Evolutionary conservation across 768 basidiomycete genomes (phyloP).

Genomic region (Ramaria rubella): DNA sequence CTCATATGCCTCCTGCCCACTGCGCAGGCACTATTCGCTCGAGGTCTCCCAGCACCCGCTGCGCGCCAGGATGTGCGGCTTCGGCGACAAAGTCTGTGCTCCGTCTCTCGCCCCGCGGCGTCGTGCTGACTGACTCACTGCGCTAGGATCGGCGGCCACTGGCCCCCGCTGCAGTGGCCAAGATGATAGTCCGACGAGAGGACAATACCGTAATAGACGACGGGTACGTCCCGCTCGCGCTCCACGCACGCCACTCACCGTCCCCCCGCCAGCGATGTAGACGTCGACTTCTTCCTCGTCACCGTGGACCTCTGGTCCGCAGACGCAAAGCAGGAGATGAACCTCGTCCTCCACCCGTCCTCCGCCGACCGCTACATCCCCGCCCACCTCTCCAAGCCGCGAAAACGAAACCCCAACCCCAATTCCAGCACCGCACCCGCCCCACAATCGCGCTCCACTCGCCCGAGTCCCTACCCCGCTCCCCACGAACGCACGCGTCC

Average conservation of each 20-base stretch:
- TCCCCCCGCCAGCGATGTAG: conserved; percentile 55
- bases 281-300: conserved; percentile 82
- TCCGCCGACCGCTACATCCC: conserved; percentile 71
- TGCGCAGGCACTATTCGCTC: conserved; percentile 66
- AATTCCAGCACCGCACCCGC: conserved; percentile 21
- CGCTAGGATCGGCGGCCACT: conserved; percentile 83
- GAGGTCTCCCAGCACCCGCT: conserved; percentile 84
- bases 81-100: conserved; percentile 80
- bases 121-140: conserved; percentile 15
- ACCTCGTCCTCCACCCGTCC: conserved; percentile 83
- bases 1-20: neutral
- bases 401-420: conserved; percentile 9
- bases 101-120: conserved; percentile 12
- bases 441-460: conserved; percentile 36
- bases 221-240: conserved; percentile 49
- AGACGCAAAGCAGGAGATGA: conserved; percentile 77
- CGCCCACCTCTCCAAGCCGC: conserved; percentile 21
- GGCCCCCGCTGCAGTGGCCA: conserved; percentile 84
- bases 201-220: conserved; percentile 64
- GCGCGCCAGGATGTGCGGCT: conserved; percentile 92
- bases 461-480: conserved; percentile 41
- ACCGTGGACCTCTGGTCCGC: conserved; percentile 91
- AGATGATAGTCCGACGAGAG: conserved; percentile 66
- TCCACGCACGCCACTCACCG: conserved; percentile 10
- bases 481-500: conserved; percentile 26